Conservation (phyloP, 495 filamentous ascomycete genomes). For the Sabuloglossum arenarium region DNA sequence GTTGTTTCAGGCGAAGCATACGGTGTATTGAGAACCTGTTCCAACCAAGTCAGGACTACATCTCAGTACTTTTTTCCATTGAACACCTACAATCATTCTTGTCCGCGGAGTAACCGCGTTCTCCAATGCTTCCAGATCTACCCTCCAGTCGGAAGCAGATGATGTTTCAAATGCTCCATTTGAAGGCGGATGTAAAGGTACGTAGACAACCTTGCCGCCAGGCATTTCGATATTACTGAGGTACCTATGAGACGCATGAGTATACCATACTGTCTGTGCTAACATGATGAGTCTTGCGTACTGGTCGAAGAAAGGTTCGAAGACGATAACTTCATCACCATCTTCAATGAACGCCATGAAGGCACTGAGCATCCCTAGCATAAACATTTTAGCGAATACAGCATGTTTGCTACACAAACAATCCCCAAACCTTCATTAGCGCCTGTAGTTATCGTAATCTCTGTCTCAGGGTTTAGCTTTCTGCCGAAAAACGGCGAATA, state of each 20-base stretch:
- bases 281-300: slow-evolving; percentile 20
- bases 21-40: slow-evolving; percentile 25
- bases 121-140: slow-evolving; percentile 71
- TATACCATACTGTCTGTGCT: background rate
- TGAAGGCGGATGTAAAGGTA: slow-evolving; percentile 77
- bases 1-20: slow-evolving; percentile 9
- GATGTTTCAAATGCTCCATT: slow-evolving; percentile 61
- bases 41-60: background rate
- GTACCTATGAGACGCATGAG: slow-evolving; percentile 30
- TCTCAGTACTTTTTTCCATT: background rate
- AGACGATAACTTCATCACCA: slow-evolving; percentile 91
- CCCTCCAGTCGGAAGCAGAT: slow-evolving; percentile 68
- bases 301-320: slow-evolving; percentile 98
- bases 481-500: slow-evolving; percentile 74
- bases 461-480: slow-evolving; percentile 64
- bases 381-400: slow-evolving; percentile 5
- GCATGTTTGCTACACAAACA: background rate
- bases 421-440: slow-evolving; percentile 73
- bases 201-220: slow-evolving; percentile 82
- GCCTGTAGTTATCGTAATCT: slow-evolving; percentile 87
- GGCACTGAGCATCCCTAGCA: slow-evolving; percentile 60
- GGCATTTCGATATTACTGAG: slow-evolving; percentile 97
- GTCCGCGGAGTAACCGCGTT: slow-evolving; percentile 66
- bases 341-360: slow-evolving; percentile 95
- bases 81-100: slow-evolving; percentile 64